Conservation (phyloP, 2,329 filamentous ascomycete species). For the Fusarium nanum region DNA sequence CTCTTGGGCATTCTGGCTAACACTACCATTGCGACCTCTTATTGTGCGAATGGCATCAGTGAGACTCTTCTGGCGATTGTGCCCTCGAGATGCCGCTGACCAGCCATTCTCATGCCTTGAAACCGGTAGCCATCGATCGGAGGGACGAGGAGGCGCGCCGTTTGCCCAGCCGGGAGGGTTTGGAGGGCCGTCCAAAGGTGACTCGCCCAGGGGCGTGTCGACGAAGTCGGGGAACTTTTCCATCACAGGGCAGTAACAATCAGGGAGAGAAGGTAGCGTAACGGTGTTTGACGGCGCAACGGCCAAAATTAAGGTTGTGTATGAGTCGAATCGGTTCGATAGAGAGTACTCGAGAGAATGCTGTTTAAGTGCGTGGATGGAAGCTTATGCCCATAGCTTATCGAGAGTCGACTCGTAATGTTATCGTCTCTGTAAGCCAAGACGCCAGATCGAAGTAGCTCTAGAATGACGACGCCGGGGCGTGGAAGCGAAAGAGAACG, state of each 20-base stretch:
- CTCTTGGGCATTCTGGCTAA: conserved; percentile 93
- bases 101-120: conserved; percentile 46
- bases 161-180: conserved; percentile 47
- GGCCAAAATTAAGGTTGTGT: conserved; percentile 9
- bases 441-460: conserved; percentile 23
- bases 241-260: conserved; percentile 48
- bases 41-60: conserved; percentile 89
- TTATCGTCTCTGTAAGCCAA: conserved; percentile 21
- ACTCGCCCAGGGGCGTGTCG: conserved; percentile 53
- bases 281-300: conserved; percentile 21
- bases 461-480: conserved; percentile 21
- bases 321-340: conserved; percentile 3
- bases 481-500: background rate
- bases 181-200: conserved; percentile 45
- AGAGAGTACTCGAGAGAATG: conserved; percentile 27
- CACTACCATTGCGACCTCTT: conserved; percentile 81
- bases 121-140: conserved; percentile 47
- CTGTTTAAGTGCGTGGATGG: conserved; percentile 7
- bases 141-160: conserved; percentile 44
- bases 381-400: conserved; percentile 37
- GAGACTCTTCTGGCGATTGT: conserved; percentile 85
- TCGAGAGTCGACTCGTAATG: conserved; percentile 26
- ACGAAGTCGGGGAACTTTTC: conserved; percentile 70
- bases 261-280: conserved; percentile 3
- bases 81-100: conserved; percentile 58